A percentile compares a stretch with the other conserved stretches of the same genome.
Conservation (phyloP, 2,329 filamentous ascomycete genomes). For the Nemania serpens region DNA sequence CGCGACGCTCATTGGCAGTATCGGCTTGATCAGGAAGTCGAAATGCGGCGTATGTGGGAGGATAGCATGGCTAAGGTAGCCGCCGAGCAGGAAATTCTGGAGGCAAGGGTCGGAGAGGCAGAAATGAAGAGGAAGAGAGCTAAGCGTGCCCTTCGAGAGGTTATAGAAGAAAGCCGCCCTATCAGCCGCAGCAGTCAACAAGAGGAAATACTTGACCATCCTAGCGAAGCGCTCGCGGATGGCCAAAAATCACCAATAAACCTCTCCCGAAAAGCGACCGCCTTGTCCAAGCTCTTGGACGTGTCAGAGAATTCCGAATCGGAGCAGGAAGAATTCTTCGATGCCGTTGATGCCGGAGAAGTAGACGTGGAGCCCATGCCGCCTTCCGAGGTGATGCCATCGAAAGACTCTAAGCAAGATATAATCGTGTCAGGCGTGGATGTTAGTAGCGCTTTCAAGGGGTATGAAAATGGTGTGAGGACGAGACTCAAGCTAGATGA, state of each 20-base stretch:
- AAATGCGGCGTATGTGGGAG: constrained; percentile 96
- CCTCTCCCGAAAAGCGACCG: constrained; percentile 63
- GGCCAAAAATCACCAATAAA: constrained; percentile 49
- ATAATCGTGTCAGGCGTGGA: constrained; percentile 58
- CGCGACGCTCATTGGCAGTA: constrained; percentile 98
- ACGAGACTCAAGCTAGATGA: constrained; percentile 83
- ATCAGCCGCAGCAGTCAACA: constrained; percentile 38
- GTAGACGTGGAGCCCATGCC: constrained; percentile 79
- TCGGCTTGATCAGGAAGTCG: constrained; percentile 85
- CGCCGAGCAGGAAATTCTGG: constrained; percentile 87
- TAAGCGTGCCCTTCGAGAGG: constrained; percentile 86
- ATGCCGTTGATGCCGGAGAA: constrained; percentile 91
- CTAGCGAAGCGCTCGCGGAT: constrained; percentile 42
- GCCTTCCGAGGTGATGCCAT: constrained; percentile 47
- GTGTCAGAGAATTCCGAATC: constrained; percentile 77
- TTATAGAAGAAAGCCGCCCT: constrained; percentile 62
- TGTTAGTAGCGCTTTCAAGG: constrained; percentile 78
- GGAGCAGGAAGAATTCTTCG: constrained; percentile 93
- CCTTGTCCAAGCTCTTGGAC: constrained; percentile 72
- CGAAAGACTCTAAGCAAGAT: constrained; percentile 51
- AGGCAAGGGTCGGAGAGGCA: constrained; percentile 84
- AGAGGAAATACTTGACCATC: constrained; percentile 40
- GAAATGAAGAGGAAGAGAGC: constrained; percentile 89
- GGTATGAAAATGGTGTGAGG: constrained; percentile 89
- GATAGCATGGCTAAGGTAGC: constrained; percentile 99